phyloP scores from a whole-genome alignment of 2,329 filamentous ascomycete genomes.

The Calonectria montana region DNA sequence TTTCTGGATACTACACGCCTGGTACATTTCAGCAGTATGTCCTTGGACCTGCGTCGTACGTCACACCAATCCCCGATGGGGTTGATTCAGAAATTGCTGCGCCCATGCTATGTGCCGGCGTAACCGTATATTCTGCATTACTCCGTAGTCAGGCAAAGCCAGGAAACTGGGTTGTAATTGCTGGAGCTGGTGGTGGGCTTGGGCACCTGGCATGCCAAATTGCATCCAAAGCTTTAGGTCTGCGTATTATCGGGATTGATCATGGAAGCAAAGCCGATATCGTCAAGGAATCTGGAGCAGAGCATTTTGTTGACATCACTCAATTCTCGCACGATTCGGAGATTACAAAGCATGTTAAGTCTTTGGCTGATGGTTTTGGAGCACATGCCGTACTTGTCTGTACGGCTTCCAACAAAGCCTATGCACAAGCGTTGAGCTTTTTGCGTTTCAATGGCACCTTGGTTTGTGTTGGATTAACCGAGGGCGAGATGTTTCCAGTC shows the following conservation, averaged over 20 bases:
- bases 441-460: conserved; percentile 12
- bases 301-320: conserved; percentile 6
- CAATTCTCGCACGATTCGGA: neutral
- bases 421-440: conserved; percentile 4
- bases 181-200: conserved; percentile 14
- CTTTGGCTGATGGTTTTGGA: neutral
- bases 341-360: neutral
- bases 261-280: neutral
- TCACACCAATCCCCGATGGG: conserved; percentile 16
- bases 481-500: conserved; percentile 1
- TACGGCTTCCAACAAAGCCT: neutral
- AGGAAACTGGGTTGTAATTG: conserved; percentile 11
- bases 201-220: conserved; percentile 14
- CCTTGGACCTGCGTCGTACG: conserved; percentile 3
- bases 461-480: conserved; percentile 13
- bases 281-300: conserved; percentile 1
- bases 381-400: conserved; percentile 3
- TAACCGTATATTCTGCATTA: conserved; percentile 14
- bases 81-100: conserved; percentile 5
- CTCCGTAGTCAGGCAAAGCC: neutral
- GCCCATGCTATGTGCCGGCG: conserved; percentile 9
- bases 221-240: conserved; percentile 1
- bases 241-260: conserved; percentile 14
- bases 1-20: conserved; percentile 9
- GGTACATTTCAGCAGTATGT: conserved; percentile 20